These are phyloP conservation scores for Dianthus caryophyllus DNA, from an alignment of 148 eudicot genomes.

Conservation along the genomic window DNA sequence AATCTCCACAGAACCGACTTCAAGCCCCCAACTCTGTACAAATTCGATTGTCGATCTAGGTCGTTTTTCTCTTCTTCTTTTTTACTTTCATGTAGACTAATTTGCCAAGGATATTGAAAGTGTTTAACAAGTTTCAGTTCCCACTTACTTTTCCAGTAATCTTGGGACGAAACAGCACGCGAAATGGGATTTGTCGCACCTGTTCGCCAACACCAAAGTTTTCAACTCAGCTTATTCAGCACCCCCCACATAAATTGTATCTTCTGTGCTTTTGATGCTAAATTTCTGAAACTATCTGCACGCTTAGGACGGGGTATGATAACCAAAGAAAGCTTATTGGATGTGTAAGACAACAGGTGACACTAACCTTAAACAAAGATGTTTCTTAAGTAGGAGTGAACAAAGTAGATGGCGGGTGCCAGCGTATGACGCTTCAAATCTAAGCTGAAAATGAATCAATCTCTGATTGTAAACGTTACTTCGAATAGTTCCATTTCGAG, in stretches of 20 bases:
- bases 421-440: not conserved
- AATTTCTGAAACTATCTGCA: not conserved
- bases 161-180: not conserved
- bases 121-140: not conserved
- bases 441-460: constrained; percentile 1
- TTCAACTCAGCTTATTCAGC: not conserved
- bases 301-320: not conserved
- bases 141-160: not conserved
- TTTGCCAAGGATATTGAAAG: not conserved
- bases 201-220: not conserved
- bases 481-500: not conserved
- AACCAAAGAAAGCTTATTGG: not conserved
- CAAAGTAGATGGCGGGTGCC: not conserved
- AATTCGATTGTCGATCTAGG: too few relatives aligned
- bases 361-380: not conserved
- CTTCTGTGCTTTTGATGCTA: not conserved
- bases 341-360: not conserved
- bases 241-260: not conserved
- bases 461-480: not conserved
- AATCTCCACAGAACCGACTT: too few relatives aligned
- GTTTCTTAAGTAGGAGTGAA: not conserved
- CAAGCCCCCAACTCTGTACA: too few relatives aligned
- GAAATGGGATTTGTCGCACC: not conserved
- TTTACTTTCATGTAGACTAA: too few relatives aligned
- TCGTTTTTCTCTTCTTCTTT: too few relatives aligned